phyloP scores from a whole-genome alignment of 176 grass and related monocot species.

The Bothriochloa decipiens region DNA sequence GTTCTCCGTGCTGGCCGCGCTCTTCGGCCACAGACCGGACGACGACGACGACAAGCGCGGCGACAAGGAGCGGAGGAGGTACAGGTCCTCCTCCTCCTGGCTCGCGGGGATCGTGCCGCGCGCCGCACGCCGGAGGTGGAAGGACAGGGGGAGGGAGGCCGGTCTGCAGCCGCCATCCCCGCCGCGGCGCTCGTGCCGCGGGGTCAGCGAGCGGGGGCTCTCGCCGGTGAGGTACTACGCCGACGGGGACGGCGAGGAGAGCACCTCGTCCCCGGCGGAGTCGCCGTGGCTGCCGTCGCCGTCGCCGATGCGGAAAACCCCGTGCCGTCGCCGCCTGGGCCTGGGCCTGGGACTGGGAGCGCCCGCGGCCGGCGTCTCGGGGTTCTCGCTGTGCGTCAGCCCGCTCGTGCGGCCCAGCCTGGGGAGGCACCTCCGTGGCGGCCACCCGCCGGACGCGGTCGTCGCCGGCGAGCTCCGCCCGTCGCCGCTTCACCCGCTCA shows the following conservation, averaged over 20 bases:
- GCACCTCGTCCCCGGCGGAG: constrained; percentile 36
- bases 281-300: constrained; percentile 58
- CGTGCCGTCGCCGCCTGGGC: constrained; percentile 20
- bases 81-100: constrained; percentile 54
- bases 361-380: constrained; percentile 44
- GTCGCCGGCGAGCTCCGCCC: constrained; percentile 60
- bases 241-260: constrained; percentile 12
- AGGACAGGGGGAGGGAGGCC: neutral
- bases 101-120: constrained; percentile 55
- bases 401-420: constrained; percentile 66
- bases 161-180: neutral
- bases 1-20: constrained; percentile 54
- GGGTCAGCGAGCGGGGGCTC: constrained; percentile 51
- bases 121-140: constrained; percentile 29
- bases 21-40: constrained; percentile 56
- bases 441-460: constrained; percentile 14
- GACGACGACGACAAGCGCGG: neutral
- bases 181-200: constrained; percentile 38
- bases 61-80: constrained; percentile 23
- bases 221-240: constrained; percentile 45
- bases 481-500: constrained; percentile 58
- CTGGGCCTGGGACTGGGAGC: neutral
- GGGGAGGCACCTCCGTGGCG: constrained; percentile 51
- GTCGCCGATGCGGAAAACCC: constrained; percentile 55
- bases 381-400: constrained; percentile 77